phyloP scores from a whole-genome alignment of 371 early-diverging fungal genomes.

The Mortierella sp. region DNA sequence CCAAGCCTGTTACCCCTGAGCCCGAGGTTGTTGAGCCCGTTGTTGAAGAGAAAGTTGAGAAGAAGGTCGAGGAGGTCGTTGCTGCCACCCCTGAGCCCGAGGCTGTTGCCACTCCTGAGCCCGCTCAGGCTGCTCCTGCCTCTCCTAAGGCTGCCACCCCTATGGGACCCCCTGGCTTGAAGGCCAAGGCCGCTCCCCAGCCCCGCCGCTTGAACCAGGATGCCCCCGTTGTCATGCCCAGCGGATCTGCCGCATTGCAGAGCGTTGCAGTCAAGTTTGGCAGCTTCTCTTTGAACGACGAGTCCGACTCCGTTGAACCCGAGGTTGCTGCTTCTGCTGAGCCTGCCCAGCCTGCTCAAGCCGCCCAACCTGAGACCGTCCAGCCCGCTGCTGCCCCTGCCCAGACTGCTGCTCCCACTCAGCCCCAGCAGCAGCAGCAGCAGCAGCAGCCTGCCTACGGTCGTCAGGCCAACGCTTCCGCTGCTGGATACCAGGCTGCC shows the following conservation, averaged over 20 bases:
- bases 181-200: slow-evolving; percentile 48
- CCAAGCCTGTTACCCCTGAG: slow-evolving; percentile 6
- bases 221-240: slow-evolving; percentile 88
- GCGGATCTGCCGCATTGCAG: slow-evolving; percentile 67
- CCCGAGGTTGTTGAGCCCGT: slow-evolving; percentile 10
- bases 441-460: slow-evolving; percentile 55
- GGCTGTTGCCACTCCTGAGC: slow-evolving; percentile 14
- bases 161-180: slow-evolving; percentile 63
- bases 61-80: slow-evolving; percentile 36
- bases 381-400: slow-evolving; percentile 21
- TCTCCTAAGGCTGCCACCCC: slow-evolving; percentile 24
- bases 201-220: slow-evolving; percentile 80
- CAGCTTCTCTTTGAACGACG: slow-evolving; percentile 73
- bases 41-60: slow-evolving; percentile 40
- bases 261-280: slow-evolving; percentile 86
- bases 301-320: slow-evolving; percentile 24
- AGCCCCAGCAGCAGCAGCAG: slow-evolving; percentile 18
- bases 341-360: slow-evolving; percentile 37
- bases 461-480: slow-evolving; percentile 50
- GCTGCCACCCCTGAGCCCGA: slow-evolving; percentile 19
- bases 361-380: slow-evolving; percentile 49
- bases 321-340: slow-evolving; percentile 11
- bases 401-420: slow-evolving; percentile 23
- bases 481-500: slow-evolving; percentile 38
- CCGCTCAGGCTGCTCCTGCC: slow-evolving; percentile 25